Conservation (phyloP, 805 yeast genomes). For the Tetrapisispora phaffii region DNA sequence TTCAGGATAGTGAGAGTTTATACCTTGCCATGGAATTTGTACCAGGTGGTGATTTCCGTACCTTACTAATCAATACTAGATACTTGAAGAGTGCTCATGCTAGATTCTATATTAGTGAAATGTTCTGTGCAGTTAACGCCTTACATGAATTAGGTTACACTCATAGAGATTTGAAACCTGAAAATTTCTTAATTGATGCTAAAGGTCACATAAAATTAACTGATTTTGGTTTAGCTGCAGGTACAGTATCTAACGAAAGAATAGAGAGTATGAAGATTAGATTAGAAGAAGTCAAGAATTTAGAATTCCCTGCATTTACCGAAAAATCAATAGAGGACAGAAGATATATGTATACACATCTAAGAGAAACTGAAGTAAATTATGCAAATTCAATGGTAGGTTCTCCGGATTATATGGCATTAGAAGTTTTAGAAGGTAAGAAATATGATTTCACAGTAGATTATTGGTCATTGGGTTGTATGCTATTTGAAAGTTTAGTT, state of each 20-base stretch:
- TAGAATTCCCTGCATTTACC: conserved; percentile 51
- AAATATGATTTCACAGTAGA: conserved; percentile 93
- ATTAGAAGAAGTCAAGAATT: conserved; percentile 62
- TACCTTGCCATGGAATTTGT: conserved; percentile 98
- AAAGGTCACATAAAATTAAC: conserved; percentile 71
- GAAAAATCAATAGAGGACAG: conserved; percentile 78
- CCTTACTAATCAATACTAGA: conserved; percentile 86
- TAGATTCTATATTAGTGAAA: conserved; percentile 86
- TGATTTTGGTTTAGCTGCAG: conserved; percentile 96
- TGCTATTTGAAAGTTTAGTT: conserved; percentile 88
- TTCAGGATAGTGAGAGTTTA: conserved; percentile 83
- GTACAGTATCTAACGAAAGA: conserved; percentile 84
- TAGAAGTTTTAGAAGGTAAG: conserved; percentile 91
- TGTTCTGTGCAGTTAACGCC: conserved; percentile 92
- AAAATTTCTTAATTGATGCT: conserved; percentile 68
- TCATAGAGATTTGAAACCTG: conserved; percentile 94
- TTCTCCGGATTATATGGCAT: conserved; percentile 97
- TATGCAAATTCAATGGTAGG: conserved; percentile 95
- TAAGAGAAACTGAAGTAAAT: conserved; percentile 64
- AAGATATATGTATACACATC: conserved; percentile 72
- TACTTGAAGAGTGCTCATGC: conserved; percentile 91
- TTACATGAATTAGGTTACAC: conserved; percentile 92
- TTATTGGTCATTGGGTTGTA: conserved; percentile 98
- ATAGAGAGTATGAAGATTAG: conserved; percentile 82
- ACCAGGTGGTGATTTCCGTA: conserved; percentile 99